These are phyloP conservation scores for Heritiera littoralis DNA, from an alignment of 345 rosid genomes.

Conservation along the genomic window DNA sequence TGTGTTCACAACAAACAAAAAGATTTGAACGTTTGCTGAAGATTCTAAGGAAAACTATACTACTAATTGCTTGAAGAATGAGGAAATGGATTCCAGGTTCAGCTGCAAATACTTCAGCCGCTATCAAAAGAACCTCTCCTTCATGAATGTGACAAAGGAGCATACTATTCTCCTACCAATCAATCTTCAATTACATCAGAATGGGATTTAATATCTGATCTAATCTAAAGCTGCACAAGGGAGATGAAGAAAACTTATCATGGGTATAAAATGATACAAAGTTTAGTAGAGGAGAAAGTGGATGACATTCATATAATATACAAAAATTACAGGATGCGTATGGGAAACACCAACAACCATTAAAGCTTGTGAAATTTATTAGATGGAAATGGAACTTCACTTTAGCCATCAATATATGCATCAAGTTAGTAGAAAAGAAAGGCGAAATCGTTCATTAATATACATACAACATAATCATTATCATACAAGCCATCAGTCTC, in stretches of 20 bases:
- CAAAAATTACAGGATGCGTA: neutral
- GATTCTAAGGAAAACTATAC: neutral
- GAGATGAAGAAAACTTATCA: no score
- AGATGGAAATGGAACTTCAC: neutral
- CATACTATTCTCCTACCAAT: neutral
- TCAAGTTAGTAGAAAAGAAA: constrained; percentile 14
- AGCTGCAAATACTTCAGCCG: neutral
- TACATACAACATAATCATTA: constrained; percentile 24
- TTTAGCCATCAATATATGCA: constrained; percentile 17
- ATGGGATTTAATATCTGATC: neutral
- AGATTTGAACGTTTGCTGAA: neutral
- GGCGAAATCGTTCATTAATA: constrained; percentile 21
- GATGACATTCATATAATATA: neutral
- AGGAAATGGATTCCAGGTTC: neutral
- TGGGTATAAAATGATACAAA: neutral
- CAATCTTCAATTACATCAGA: neutral
- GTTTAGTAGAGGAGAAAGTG: neutral
- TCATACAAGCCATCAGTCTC: constrained; percentile 16
- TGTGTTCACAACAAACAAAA: constrained; percentile 5
- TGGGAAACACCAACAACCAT: neutral
- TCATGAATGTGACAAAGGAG: neutral
- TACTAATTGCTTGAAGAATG: neutral
- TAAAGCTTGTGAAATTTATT: neutral
- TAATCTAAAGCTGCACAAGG: neutral
- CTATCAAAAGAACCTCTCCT: neutral